Evolutionary conservation across 768 basidiomycete species (phyloP).

Genomic region (Boletus rex-veris): DNA sequence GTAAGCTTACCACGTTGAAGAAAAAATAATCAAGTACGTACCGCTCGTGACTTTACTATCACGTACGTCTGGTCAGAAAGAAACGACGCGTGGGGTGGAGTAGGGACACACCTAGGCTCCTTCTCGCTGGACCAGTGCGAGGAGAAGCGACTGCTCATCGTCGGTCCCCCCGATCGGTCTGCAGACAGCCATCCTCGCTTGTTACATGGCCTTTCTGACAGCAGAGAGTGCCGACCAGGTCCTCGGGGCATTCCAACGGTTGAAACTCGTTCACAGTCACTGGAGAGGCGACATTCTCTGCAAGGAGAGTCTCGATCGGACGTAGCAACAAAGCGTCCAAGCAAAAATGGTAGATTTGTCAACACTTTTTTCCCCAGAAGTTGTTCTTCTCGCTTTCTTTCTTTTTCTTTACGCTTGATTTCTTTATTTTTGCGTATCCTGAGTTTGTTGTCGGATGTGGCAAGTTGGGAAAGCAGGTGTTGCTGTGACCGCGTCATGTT

Average conservation of each 20-base stretch:
- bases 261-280: no score
- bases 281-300: not conserved
- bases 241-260: not conserved
- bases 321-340: not conserved
- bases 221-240: not conserved
- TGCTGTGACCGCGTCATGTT: no score
- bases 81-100: not conserved
- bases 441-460: no score
- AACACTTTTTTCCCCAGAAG: no score
- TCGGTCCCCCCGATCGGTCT: not conserved
- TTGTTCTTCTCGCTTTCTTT: no score
- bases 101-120: not conserved
- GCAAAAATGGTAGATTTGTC: not conserved
- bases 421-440: no score
- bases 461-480: no score
- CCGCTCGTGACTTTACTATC: not conserved
- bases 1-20: not conserved
- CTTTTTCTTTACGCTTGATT: not conserved
- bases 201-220: not conserved
- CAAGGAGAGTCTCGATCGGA: not conserved
- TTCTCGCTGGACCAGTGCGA: no score
- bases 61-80: not conserved
- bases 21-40: not conserved
- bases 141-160: not conserved
- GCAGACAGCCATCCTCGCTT: not conserved